Evolutionary conservation across 139 green algal genomes (phyloP).

Genomic region (Pseudopediastrum boryanum): DNA sequence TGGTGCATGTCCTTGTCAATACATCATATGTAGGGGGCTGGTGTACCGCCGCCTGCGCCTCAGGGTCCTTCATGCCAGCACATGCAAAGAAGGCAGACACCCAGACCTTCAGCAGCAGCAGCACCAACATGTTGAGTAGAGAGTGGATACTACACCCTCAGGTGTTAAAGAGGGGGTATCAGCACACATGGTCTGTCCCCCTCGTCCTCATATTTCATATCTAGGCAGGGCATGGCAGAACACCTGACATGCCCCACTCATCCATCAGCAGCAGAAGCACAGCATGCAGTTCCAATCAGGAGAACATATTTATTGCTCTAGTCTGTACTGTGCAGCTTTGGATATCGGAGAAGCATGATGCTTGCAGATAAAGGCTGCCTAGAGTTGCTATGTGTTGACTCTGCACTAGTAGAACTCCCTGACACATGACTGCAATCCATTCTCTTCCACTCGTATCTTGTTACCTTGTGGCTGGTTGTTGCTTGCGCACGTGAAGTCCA

Average conservation of each 20-base stretch:
- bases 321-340: too few species aligned
- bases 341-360: too few species aligned
- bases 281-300: neutral
- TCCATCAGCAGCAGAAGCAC: neutral
- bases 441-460: neutral
- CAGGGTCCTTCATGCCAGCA: neutral
- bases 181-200: too few species aligned
- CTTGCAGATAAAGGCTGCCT: too few species aligned
- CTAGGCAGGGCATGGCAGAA: neutral
- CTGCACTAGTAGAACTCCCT: too few species aligned
- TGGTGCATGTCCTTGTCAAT: slow-evolving; percentile 24
- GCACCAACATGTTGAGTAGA: too few species aligned
- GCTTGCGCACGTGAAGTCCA: slow-evolving; percentile 38
- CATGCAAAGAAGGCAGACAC: slow-evolving; percentile 38
- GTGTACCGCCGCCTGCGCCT: neutral
- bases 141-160: too few species aligned
- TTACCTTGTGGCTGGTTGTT: neutral
- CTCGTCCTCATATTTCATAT: neutral
- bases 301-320: too few species aligned
- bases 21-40: slow-evolving; percentile 7
- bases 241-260: neutral
- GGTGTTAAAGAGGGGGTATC: too few species aligned
- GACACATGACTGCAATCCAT: too few species aligned
- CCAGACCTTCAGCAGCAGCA: slow-evolving; percentile 29
- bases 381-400: too few species aligned